Evolutionary conservation across 768 basidiomycete species (phyloP).

Genomic region (Paxillus ammoniavirescens): DNA sequence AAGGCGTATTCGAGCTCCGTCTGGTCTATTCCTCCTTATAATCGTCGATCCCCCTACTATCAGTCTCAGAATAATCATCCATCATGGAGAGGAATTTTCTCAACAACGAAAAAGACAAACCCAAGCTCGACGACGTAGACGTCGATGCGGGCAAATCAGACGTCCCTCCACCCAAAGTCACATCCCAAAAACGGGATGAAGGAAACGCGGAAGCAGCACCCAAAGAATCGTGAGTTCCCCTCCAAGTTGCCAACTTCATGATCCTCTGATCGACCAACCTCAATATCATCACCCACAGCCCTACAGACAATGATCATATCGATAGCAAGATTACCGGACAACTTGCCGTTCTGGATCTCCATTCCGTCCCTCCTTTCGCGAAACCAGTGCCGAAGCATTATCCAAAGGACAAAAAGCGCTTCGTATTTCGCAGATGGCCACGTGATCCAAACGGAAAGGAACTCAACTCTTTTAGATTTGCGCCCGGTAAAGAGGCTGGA

Average conservation of each 20-base stretch:
- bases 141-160: slow-evolving; percentile 20
- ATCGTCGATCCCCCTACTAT: too few relatives aligned
- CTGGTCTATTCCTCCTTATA: too few relatives aligned
- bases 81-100: slow-evolving; percentile 27
- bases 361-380: not conserved
- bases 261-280: not conserved
- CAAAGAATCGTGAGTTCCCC: slow-evolving; percentile 5
- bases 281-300: not conserved
- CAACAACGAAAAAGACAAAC: slow-evolving; percentile 18
- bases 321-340: not conserved
- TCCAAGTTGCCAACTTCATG: not conserved
- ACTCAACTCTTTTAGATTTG: slow-evolving; percentile 7
- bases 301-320: not conserved
- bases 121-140: slow-evolving; percentile 18
- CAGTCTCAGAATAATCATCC: slow-evolving; percentile 17
- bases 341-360: slow-evolving; percentile 4
- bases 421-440: slow-evolving; percentile 25
- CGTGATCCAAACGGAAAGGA: slow-evolving; percentile 24
- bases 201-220: not conserved
- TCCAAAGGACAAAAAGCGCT: slow-evolving; percentile 2
- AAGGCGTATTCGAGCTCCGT: too few relatives aligned
- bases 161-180: slow-evolving; percentile 4
- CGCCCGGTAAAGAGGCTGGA: slow-evolving; percentile 18
- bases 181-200: not conserved
- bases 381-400: not conserved